Evolutionary conservation across 441 rosid genomes (phyloP).

Genomic region (Eutrema salsugineum): DNA sequence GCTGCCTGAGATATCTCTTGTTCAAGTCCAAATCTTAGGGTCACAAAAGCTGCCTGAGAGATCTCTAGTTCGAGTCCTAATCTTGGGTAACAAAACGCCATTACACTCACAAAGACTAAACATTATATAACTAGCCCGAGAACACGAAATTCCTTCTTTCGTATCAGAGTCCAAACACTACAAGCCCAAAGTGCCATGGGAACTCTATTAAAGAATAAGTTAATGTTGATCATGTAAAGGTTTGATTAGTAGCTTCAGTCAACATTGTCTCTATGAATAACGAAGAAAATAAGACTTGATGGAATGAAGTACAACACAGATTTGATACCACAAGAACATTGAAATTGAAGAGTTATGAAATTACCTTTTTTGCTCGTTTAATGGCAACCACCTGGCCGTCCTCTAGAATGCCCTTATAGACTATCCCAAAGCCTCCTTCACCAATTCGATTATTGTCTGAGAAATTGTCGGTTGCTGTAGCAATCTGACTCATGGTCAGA

Average conservation of each 20-base stretch:
- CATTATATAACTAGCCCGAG: neutral
- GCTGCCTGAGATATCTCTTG: neutral
- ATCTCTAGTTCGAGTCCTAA: no score
- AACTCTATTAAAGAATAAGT: neutral
- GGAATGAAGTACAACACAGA: neutral
- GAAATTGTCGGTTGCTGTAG: conserved; percentile 71
- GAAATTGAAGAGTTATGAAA: neutral
- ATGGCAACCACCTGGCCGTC: conserved; percentile 81
- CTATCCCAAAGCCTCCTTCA: conserved; percentile 90
- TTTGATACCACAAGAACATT: neutral
- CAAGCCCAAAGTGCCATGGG: neutral
- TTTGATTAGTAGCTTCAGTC: neutral
- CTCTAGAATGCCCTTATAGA: conserved; percentile 69
- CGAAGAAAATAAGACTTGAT: neutral
- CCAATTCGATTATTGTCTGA: conserved; percentile 64
- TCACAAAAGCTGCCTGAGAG: no score
- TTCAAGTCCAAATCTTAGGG: neutral
- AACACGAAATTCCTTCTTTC: neutral
- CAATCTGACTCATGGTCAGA: conserved; percentile 54
- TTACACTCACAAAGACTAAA: neutral
- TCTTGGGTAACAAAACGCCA: neutral
- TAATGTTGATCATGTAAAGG: neutral
- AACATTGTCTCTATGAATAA: neutral
- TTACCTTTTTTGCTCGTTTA: conserved; percentile 94
- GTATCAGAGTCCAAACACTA: neutral